Evolutionary conservation across 2,329 filamentous ascomycete species (phyloP), one percentile per base, ranked within the genome.

Genomic region (Bipolaris gigantea): DNA sequence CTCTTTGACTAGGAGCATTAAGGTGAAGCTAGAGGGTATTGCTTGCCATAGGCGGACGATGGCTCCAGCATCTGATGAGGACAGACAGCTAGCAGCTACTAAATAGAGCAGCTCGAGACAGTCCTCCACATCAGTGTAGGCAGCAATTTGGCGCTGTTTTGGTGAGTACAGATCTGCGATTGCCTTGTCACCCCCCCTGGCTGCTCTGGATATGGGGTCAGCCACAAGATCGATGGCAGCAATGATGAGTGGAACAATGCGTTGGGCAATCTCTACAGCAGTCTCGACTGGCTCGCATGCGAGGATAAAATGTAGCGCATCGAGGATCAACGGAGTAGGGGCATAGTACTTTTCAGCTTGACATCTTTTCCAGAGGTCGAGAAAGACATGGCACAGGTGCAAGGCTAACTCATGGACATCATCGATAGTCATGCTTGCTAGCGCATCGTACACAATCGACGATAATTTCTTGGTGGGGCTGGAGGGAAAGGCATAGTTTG

Each of bases 281-380:
- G 87, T 81, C 6, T 79, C 77, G 2, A 80, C 76, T 0, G 85
- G 82, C 65, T 89, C 83, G 4, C 85, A 77, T 41, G 85, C 81
- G 4, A 92, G 75, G 0, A 86, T 82, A 57, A 88, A 87, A 11
- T 81, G 79, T 11, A 91, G 67, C 32, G 90, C 77, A 19, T 87
- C 82, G 19, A 89, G 76, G 3, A 93, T 76, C 34, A 90, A 79
- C 57, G 82, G 83, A 36, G 92, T 79, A 0, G 89, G 87, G 10
- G 78, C 76, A 65, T 85, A 84, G 64, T 79, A 82, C 60, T 79
- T 78, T 62, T 92, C 88, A 10, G 82, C 77, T 6, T 87, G 75
- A 67, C 89, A 92, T 18, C 80, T 81, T 15, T 80, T 79, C 89
- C 90, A 93, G 13, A 93, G 72, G 15, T 81, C 78, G 45, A 90